These are phyloP conservation scores for Leccinum incarnatum DNA, from an alignment of 768 basidiomycete genomes.

Conservation along the genomic window DNA sequence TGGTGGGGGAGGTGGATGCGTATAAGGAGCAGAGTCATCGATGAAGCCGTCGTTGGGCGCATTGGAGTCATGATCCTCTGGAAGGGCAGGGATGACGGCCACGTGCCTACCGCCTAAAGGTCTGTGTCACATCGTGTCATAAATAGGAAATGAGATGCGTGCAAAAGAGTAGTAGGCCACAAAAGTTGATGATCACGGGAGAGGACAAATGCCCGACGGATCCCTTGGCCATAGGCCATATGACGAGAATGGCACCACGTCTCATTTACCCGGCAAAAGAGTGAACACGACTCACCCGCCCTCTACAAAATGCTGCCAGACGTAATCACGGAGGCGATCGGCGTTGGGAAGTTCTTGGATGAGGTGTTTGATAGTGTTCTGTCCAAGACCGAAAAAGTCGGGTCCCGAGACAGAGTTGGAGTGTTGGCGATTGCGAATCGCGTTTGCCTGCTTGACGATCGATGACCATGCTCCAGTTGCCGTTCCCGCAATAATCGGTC, in stretches of 20 bases:
- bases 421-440: constrained; percentile 76
- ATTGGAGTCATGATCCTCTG: constrained; percentile 63
- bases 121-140: constrained; percentile 42
- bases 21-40: constrained; percentile 24
- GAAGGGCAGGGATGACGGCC: constrained; percentile 75
- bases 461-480: constrained; percentile 86
- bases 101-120: constrained; percentile 80
- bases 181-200: constrained; percentile 15
- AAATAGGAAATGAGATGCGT: constrained; percentile 27
- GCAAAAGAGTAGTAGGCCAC: constrained; percentile 19
- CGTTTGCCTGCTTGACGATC: constrained; percentile 80
- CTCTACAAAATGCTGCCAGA: constrained; percentile 84
- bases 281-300: constrained; percentile 62
- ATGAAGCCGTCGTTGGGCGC: constrained; percentile 25
- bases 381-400: constrained; percentile 83
- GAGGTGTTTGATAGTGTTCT: constrained; percentile 86
- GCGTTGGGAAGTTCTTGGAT: constrained; percentile 83
- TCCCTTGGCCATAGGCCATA: constrained; percentile 10
- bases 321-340: constrained; percentile 71
- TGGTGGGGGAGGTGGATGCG: constrained; percentile 17
- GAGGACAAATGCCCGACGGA: constrained; percentile 5
- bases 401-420: constrained; percentile 87
- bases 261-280: constrained; percentile 11
- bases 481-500: constrained; percentile 78
- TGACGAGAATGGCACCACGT: constrained; percentile 2